A percentile compares a stretch with the other conserved stretches of the same genome.
These are phyloP conservation scores for Sphenostylis stenocarpa DNA, from an alignment of 306 rosid species.

Conservation along the genomic window DNA sequence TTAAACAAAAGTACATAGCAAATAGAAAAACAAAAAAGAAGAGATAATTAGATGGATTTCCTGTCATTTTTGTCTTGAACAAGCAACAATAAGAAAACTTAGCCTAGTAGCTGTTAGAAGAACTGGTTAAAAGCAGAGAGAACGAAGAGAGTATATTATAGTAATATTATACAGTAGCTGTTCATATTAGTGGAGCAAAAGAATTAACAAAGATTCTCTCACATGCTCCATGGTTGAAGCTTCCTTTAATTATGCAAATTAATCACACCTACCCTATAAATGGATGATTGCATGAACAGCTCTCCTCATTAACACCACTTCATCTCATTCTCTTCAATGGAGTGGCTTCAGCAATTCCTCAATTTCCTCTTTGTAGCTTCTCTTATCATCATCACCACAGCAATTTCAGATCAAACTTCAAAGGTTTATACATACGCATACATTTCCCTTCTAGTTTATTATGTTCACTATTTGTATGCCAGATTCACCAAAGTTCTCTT, in stretches of 20 bases:
- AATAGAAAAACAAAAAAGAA: not conserved
- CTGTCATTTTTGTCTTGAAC: not conserved
- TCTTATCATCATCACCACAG: constrained; percentile 34
- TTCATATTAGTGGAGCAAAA: not conserved
- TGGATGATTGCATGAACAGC: constrained; percentile 21
- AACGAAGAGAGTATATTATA: not conserved
- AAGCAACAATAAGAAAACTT: not conserved
- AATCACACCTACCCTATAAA: constrained; percentile 41
- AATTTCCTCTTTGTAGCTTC: constrained; percentile 38
- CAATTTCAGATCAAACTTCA: constrained; percentile 52
- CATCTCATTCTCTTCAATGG: constrained; percentile 49
- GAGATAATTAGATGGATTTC: not conserved
- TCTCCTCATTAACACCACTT: constrained; percentile 20
- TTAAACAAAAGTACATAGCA: not conserved
- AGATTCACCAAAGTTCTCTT: not conserved
- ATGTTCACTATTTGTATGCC: not conserved
- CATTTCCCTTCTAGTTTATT: not conserved
- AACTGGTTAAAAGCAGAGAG: constrained; percentile 2
- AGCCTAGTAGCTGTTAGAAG: not conserved
- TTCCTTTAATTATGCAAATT: constrained; percentile 22
- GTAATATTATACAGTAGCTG: not conserved
- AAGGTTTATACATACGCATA: constrained; percentile 48
- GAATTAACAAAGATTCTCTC: constrained; percentile 40
- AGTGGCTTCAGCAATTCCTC: constrained; percentile 41
- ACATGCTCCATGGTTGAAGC: constrained; percentile 36